Percentiles rank a stretch among this genome's conserved stretches.
These are phyloP conservation scores for Vicia faba DNA, from an alignment of 306 rosid genomes.

Conservation along the genomic window DNA sequence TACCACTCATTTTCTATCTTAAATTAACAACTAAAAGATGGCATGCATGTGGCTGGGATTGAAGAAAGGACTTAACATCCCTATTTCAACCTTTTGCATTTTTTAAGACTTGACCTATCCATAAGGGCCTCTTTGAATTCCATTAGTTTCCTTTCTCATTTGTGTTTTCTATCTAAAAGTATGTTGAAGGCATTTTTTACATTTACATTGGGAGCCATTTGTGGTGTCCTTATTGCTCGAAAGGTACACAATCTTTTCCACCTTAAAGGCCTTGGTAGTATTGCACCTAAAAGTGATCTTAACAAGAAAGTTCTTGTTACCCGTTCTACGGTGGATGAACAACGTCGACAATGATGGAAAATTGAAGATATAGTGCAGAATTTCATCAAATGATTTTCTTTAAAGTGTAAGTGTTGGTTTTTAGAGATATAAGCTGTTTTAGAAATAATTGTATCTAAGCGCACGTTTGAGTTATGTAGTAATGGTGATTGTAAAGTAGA, in stretches of 20 bases:
- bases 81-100: conserved; percentile 11
- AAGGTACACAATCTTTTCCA: conserved; percentile 16
- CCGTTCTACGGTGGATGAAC: conserved; percentile 18
- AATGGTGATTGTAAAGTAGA: not conserved
- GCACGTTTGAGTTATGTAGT: not conserved
- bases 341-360: not conserved
- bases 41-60: conserved; percentile 10
- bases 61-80: conserved; percentile 20
- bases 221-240: conserved; percentile 31
- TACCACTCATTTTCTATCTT: not conserved
- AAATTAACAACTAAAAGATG: conserved; percentile 11
- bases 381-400: not conserved
- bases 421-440: not conserved
- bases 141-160: not conserved
- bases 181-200: conserved; percentile 40
- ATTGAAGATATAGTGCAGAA: not conserved
- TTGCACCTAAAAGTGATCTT: conserved; percentile 22
- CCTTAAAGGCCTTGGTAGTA: conserved; percentile 29
- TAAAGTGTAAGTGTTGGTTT: not conserved
- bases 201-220: conserved; percentile 41
- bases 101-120: conserved; percentile 18
- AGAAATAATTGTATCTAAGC: not conserved
- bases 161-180: not conserved
- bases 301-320: conserved; percentile 34
- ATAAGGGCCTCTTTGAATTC: not conserved